Conservation (phyloP, 345 rosid species). For the Gossypium rotundifolium region DNA sequence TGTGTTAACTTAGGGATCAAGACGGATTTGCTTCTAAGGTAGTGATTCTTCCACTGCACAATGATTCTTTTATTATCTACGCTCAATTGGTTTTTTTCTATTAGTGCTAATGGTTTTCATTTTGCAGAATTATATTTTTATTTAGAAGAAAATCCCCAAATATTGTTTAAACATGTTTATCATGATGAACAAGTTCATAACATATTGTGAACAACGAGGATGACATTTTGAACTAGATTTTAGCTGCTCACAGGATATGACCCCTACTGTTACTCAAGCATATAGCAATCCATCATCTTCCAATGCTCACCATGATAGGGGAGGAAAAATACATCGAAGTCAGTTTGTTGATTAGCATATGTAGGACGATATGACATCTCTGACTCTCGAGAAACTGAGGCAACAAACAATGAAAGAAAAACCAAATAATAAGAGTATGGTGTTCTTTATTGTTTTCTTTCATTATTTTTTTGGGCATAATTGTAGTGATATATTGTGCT, state of each 20-base stretch:
- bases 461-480: too few species aligned
- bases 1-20: too few species aligned
- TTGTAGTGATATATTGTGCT: conserved; percentile 24
- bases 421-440: conserved; percentile 11
- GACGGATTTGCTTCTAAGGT: too few species aligned
- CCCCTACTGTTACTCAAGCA: conserved; percentile 28
- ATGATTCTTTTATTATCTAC: too few species aligned
- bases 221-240: conserved; percentile 59
- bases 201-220: conserved; percentile 42
- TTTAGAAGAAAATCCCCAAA: too few species aligned
- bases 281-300: conserved; percentile 29
- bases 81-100: too few species aligned
- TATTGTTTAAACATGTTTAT: too few species aligned
- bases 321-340: conserved; percentile 19
- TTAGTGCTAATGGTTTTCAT: too few species aligned
- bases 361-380: conserved; percentile 25
- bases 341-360: conserved; percentile 24
- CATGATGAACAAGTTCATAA: conserved; percentile 27
- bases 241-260: conserved; percentile 32
- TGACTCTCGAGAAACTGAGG: conserved; percentile 63
- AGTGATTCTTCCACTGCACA: too few species aligned
- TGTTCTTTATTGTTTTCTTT: too few species aligned
- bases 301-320: conserved; percentile 23
- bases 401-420: conserved; percentile 70
- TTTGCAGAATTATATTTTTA: too few species aligned